A percentile compares a stretch with the other conserved stretches of the same genome.
Evolutionary conservation across 495 filamentous ascomycete species (phyloP).

Genomic region (Pyronema omphalodes): DNA sequence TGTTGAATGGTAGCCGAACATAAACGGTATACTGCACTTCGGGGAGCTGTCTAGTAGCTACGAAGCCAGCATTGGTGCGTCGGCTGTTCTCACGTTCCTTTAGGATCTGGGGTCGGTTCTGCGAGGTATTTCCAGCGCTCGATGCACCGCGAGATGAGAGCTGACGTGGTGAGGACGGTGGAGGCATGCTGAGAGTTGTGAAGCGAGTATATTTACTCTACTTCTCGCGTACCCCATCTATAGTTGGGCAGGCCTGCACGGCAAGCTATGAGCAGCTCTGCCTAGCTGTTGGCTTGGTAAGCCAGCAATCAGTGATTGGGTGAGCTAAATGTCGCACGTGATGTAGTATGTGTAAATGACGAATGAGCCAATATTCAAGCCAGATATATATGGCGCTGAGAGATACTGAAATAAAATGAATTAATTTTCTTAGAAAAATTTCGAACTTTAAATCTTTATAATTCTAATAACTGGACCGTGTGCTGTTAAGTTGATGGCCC

Average conservation of each 20-base stretch:
- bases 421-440: too few species aligned
- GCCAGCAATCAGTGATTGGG: background rate
- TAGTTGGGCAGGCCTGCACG: background rate
- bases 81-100: background rate
- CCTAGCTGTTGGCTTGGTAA: too few species aligned
- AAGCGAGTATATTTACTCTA: background rate
- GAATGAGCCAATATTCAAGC: background rate
- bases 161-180: background rate
- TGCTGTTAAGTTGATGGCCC: too few species aligned
- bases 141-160: background rate
- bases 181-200: background rate
- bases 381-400: too few species aligned
- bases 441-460: too few species aligned
- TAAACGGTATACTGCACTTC: constrained; percentile 50
- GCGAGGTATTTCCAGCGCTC: background rate
- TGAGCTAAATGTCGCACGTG: background rate
- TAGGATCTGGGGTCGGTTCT: background rate
- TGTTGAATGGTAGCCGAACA: constrained; percentile 69
- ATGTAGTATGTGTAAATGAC: background rate
- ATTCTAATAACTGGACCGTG: too few species aligned
- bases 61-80: background rate
- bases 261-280: too few species aligned
- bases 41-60: background rate
- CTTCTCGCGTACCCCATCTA: background rate
- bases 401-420: too few species aligned